Evolutionary conservation across 129 eudicot genomes (phyloP).

Genomic region (Erigeron canadensis): DNA sequence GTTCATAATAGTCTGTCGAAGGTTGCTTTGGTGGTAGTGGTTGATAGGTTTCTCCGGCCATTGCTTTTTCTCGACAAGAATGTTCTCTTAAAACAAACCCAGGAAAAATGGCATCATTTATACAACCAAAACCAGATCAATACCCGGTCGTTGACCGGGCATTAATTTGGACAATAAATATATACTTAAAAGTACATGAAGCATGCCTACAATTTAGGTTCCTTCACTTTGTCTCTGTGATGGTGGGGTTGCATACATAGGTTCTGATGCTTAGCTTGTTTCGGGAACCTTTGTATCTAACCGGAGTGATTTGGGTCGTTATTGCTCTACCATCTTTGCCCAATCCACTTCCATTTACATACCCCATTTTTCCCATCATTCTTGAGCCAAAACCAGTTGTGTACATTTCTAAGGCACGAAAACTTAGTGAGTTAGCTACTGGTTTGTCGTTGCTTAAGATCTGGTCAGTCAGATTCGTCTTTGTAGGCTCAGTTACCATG

Average conservation of each 20-base stretch:
- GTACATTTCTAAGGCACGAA: conserved; percentile 91
- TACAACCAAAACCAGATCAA: too few relatives aligned
- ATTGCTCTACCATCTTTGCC: conserved; percentile 86
- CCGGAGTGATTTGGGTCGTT: conserved; percentile 87
- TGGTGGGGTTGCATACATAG: conserved; percentile 24
- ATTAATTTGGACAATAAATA: too few relatives aligned
- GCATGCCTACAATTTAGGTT: too few relatives aligned
- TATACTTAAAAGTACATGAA: too few relatives aligned
- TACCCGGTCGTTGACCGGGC: too few relatives aligned
- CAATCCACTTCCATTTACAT: conserved; percentile 60
- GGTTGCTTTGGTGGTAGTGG: too few relatives aligned
- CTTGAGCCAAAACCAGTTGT: conserved; percentile 93
- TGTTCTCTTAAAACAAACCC: too few relatives aligned
- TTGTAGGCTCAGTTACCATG: conserved; percentile 49
- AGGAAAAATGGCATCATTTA: too few relatives aligned
- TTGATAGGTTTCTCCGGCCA: too few relatives aligned
- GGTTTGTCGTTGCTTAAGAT: conserved; percentile 17
- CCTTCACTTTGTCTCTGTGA: conserved; percentile 34
- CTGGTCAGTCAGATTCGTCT: conserved; percentile 25
- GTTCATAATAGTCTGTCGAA: too few relatives aligned
- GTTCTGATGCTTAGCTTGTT: conserved; percentile 27
- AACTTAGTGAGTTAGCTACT: conserved; percentile 35
- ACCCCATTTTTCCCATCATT: conserved; percentile 96
- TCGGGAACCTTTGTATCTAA: conserved; percentile 68
- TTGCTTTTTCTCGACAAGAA: too few relatives aligned